These are phyloP conservation scores for Paramecium tetraurelia DNA, from an alignment of 73 alveolate genomes.

Conservation along the genomic window DNA sequence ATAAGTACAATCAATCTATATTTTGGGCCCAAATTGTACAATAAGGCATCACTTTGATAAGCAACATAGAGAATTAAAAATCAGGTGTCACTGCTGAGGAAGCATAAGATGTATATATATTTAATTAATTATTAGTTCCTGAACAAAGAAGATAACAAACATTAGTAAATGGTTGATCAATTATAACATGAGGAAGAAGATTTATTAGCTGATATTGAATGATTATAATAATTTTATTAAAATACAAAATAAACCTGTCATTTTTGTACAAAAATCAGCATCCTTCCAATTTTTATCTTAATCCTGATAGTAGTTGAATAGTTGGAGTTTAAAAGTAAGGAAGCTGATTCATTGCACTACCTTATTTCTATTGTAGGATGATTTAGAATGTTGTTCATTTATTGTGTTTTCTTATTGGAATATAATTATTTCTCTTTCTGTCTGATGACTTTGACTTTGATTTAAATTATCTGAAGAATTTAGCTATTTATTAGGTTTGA, in stretches of 20 bases:
- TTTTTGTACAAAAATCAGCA: not conserved
- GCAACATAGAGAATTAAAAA: conserved; percentile 77
- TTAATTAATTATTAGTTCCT: conserved; percentile 60
- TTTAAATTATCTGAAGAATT: not conserved
- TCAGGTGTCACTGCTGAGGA: conserved; percentile 73
- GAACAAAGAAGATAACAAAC: conserved; percentile 57
- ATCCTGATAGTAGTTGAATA: not conserved
- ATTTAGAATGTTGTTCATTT: not conserved
- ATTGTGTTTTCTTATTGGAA: not conserved
- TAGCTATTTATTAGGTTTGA: not conserved
- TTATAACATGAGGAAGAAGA: conserved; percentile 61
- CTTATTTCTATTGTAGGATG: too few species aligned
- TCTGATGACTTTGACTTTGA: not conserved
- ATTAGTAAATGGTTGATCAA: conserved; percentile 30
- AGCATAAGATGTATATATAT: conserved; percentile 72
- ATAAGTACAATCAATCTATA: conserved; percentile 56
- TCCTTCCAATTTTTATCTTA: not conserved
- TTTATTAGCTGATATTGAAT: conserved; percentile 80
- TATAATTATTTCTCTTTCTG: not conserved
- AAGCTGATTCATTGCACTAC: not conserved
- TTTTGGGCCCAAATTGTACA: conserved; percentile 72
- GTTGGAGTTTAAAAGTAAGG: not conserved
- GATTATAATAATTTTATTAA: conserved; percentile 28
- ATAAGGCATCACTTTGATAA: conserved; percentile 79
- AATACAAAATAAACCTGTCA: not conserved